Evolutionary conservation across 2,329 filamentous ascomycete species (phyloP), one percentile per base, ranked within the genome.

Genomic region (Pestalotiopsis sp.): DNA sequence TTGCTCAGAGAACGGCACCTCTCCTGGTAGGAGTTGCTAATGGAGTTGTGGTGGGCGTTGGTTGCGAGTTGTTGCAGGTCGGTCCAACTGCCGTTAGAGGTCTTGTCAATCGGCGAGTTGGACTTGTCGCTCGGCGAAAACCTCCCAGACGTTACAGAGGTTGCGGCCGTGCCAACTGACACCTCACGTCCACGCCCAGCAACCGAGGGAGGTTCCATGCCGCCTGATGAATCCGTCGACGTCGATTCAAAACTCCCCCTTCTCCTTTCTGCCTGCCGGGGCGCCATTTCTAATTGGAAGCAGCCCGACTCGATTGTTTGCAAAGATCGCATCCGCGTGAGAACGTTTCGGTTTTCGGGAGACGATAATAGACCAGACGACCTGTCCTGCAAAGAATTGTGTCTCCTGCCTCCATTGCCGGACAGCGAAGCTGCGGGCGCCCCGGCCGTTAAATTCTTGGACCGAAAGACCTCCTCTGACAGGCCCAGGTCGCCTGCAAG

Each of bases 401-500:
- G 71, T 61, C 59, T 61, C 31, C 59, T 61, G 57, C 69, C 72
- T 20, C 73, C 73, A 64, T 76, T 73, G 55, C 75, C 72, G 14
- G 79, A 79, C 17, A 85, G 74, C 3, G 76, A 74, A 45, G 76
- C 76, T 12, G 77, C 76, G 0, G 87, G 87, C 9, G 79, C 73
- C 9, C 87, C 87, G 25, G 86, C 83, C 5, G 86, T 87, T 82
- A 88, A 84, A 68, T 83, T 84, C 73, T 79, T 86, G 14, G 85
- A 81, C 31, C 78, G 77, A 67, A 88, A 89, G 31, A 87, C 74
- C 11, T 80, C 77, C 64, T 79, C 79, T 20, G 85, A 87, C 25
- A 80, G 73, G 73, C 87, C 84, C 60, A 89, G 78, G 70, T 90
- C 86, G 69, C 80, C 82, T 6, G 83, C 87, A n/a, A 90, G 79